Base-by-base conservation (phyloP, 1,284 basidiomycete genomes). In the Rhodotorula sp. region DNA sequence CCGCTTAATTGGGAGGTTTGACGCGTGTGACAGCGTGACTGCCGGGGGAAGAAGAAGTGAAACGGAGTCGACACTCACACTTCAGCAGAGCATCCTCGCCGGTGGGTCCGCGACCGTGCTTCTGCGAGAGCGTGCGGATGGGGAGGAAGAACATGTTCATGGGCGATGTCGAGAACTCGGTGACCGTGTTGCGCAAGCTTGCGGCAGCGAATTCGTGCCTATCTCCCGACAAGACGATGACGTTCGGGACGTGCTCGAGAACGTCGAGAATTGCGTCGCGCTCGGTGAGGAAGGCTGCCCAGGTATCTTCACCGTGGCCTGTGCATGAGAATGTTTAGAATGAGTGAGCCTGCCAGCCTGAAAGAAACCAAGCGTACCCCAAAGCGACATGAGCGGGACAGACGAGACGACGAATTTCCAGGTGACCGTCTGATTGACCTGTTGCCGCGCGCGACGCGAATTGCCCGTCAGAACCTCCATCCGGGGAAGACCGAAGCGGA, bases 371-470 rank as follows among this genome's bases (percentile, higher is more conserved):
- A 17, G 60, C 78, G 74, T 27, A 67, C 67, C 85, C 90, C 90
- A 92, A 24, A 91, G 84, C 0, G 86, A 86, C 52, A 88, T 90
- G 80, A 93, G 88, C 0, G 90, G 90, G 6, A 91, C 89, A 15
- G 88, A 89, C 19, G 86, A 85, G 30, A 90, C 85, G 65, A 93
- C 83, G 78, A 93, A 91, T 80, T 92, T 92, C 85, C 90, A 92
- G 0, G 88, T 87, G 6, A 86, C 84, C 0, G 90, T 92, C 64
- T 82, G 79, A 80, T 92, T 92, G 57, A 88, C 88, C 84, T 87
- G 58, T 22, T 10, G 8, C 47, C 49, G 55, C n/a, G 30, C n/a
- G n/a, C n/a, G n/a, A n/a, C n/a, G n/a, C 8, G 56, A 32, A 13
- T 51, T 54, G 30, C 63, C 47, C 67, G 34, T 60, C 32, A 48